Evolutionary conservation across 192 early-diverging fungal species (phyloP), one percentile per base, ranked within the genome.

Genomic region (Blastocladiella britannica): DNA sequence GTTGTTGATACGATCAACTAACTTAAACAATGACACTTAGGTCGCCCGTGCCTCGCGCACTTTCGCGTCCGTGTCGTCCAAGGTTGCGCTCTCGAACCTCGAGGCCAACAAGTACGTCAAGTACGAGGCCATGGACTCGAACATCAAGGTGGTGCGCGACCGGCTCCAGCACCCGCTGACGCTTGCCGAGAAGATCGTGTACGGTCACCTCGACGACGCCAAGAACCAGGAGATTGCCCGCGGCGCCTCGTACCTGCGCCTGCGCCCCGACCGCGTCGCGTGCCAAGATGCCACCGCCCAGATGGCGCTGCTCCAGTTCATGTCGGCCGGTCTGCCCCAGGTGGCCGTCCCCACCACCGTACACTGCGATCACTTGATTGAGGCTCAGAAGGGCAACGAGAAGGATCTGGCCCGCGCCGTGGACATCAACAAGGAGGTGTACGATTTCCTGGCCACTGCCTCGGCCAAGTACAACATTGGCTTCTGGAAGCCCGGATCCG

Each of bases 281-380:
- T 94, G 88, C 72, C 93, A 97, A 74, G 93, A 94, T 68, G 91
- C 93, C 57, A 97, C 93, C 61, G 93, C 93, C 57, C 91, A 70
- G 70, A 93, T 88, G 88, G 93, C 90, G 29, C 68, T 97, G 62
- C 77, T 97, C 51, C 93, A 97, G 75, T 97, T 97, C 70, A 93
- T 97, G 86, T 87, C 91, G 54, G 86, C 89, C 37, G 82, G 85
- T 62, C 75, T 87, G 25, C 77, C 80, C 51, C 80, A 82, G 25
- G 91, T 89, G 9, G 88, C 87, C 25, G 93, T 93, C 22, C 90
- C 93, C 20, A 76, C 87, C 51, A 86, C 83, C 57, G 88, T 96
- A 59, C 93, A 96, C 71, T 96, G 93, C 76, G 93, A 97, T 72
- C 91, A 94, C 68, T 74, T 97, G 71, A 97, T 97, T 67, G 85